Base-by-base conservation (phyloP, 73 alveolate genomes). In the Uronychia setigera region DNA sequence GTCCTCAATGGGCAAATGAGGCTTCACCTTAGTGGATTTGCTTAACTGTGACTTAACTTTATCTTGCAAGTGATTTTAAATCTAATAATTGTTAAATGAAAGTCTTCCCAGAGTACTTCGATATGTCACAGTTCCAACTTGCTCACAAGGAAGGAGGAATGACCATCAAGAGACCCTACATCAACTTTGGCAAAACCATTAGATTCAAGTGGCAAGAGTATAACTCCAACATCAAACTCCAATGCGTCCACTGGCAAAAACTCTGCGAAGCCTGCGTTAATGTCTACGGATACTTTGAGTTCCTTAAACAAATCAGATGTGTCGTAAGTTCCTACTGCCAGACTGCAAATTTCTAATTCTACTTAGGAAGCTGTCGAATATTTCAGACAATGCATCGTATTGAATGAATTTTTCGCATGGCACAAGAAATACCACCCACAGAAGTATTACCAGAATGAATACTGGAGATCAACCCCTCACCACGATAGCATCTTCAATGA, bases 211-310 rank as follows among this genome's bases (percentile, higher is more conserved):
- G 83, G 88, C 92, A 89, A 34, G 95, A 89, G 90, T 89, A 89
- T 74, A 89, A 89, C 89, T 80, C 95, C 81, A 89, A 89, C 83
- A 89, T 89, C 33, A 83, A 84, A 83, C 60, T 89, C 59, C 92
- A 89, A 78, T 89, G 95, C 60, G 95, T 89, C 60, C 95, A 89
- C 92, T 89, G 95, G 95, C 95, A 89, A 79, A 89, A 87, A 84
- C 95, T 89, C 59, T 77, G 83, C 81, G 34, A 84, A 26, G 92
- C 95, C 29, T 89, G 95, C 86, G 59, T 89, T 87, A 89, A 89
- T 57, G 90, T 79, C 35, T 84, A 84, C 79, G 95, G 95, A 35
- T 89, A 89, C 87, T 89, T 89, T 76, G 95, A 89, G 30, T 84
- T 89, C 92, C 46, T 89, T 35, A 84, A 89, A 86, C 89, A 89